These are phyloP conservation scores for Pittosporum tobira DNA, from an alignment of 129 eudicot genomes.

Conservation along the genomic window DNA sequence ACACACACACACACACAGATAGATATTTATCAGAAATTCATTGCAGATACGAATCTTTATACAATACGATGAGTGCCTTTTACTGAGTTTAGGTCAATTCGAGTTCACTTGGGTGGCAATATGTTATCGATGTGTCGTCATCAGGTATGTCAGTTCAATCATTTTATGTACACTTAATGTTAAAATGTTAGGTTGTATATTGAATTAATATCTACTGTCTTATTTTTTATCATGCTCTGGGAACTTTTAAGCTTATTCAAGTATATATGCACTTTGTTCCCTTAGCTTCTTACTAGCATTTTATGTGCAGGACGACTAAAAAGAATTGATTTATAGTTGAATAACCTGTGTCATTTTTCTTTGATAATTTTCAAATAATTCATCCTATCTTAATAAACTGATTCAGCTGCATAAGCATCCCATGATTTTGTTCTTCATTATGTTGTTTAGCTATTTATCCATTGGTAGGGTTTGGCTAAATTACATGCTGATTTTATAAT, in stretches of 20 bases:
- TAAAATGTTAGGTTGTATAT: not conserved
- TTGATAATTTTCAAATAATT: no score
- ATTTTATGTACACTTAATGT: not conserved
- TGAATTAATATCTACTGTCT: constrained; percentile 2
- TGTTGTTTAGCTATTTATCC: no score
- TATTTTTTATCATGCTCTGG: not conserved
- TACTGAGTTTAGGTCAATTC: constrained; percentile 75
- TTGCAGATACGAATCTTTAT: constrained; percentile 79
- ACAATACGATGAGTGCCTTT: constrained; percentile 77
- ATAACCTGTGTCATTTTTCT: no score
- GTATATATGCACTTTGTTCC: not conserved
- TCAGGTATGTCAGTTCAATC: constrained; percentile 46
- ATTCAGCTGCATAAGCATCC: not conserved
- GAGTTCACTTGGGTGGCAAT: constrained; percentile 94
- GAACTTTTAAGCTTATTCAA: not conserved
- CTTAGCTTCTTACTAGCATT: not conserved
- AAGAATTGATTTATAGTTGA: no score
- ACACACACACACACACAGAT: not conserved
- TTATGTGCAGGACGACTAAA: no score
- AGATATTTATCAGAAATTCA: not conserved
- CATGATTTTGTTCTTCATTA: not conserved
- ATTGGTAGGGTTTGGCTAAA: no score
- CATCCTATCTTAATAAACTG: not conserved
- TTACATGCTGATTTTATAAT: no score
- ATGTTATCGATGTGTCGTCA: constrained; percentile 70